Conservation (phyloP, 805 yeast genomes). For the Candida verbasci region DNA sequence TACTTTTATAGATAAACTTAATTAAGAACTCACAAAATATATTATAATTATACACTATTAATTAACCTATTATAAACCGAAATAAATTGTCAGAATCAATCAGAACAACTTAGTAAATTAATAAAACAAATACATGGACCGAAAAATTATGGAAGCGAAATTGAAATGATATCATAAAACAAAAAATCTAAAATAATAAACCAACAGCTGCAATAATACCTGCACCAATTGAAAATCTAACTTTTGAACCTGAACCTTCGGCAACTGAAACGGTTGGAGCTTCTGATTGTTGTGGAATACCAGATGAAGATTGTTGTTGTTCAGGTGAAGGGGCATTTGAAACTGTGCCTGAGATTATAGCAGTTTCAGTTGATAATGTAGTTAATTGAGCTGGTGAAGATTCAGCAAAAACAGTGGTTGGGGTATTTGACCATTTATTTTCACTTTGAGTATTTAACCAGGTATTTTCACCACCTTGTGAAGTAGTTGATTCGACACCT, state of each 20-base stretch:
- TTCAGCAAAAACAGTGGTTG: background rate
- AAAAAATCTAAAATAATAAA: constrained; percentile 4
- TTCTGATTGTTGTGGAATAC: background rate
- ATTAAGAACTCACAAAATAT: too few species aligned
- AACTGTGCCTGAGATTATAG: background rate
- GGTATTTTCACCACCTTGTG: too few species aligned
- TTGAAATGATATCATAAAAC: too few species aligned
- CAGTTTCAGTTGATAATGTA: background rate
- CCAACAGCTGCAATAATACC: constrained; percentile 5
- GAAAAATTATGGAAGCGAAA: too few species aligned
- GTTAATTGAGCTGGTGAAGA: constrained; percentile 1
- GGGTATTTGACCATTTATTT: background rate
- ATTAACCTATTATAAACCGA: too few species aligned
- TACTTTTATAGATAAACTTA: too few species aligned
- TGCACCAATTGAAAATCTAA: constrained; percentile 5
- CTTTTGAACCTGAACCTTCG: constrained; percentile 5
- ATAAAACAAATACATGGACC: background rate
- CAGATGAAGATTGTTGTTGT: constrained; percentile 1
- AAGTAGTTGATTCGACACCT: too few species aligned
- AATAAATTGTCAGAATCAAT: too few species aligned
- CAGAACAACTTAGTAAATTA: too few species aligned
- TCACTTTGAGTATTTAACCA: too few species aligned
- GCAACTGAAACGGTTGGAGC: constrained; percentile 4
- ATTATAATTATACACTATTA: too few species aligned
- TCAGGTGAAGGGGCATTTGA: background rate